These are phyloP conservation scores for Agarophyton chilense DNA, from an alignment of 23 red algal genomes.

Conservation along the genomic window DNA sequence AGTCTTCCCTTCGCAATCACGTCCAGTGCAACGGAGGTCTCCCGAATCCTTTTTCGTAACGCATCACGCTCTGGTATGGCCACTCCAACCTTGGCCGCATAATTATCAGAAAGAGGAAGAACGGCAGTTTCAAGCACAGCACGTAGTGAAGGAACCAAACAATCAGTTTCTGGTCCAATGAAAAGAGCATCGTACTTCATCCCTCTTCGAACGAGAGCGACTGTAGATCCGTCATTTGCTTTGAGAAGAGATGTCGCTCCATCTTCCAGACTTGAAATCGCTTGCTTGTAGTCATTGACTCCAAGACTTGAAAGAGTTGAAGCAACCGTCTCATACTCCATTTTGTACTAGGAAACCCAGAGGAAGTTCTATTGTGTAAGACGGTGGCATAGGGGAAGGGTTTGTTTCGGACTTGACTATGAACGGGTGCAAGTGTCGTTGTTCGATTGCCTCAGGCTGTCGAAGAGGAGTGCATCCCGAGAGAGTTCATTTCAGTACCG, in stretches of 20 bases:
- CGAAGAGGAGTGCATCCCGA: no score
- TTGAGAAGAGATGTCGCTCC: constrained; percentile 20
- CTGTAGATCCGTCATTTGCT: constrained; percentile 5
- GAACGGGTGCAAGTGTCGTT: neutral
- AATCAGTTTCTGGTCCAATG: constrained; percentile 25
- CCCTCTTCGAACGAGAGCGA: constrained; percentile 50
- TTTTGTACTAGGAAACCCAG: neutral
- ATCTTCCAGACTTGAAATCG: constrained; percentile 52
- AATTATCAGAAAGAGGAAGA: constrained; percentile 60
- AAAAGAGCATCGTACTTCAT: constrained; percentile 58
- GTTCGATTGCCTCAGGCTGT: no score
- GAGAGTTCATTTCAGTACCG: neutral
- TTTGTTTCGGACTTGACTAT: neutral
- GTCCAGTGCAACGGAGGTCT: constrained; percentile 62
- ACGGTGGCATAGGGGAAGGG: neutral
- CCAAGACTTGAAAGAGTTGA: constrained; percentile 22
- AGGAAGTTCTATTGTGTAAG: neutral
- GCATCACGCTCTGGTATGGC: constrained; percentile 44
- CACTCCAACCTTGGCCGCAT: constrained; percentile 65
- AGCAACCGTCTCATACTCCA: constrained; percentile 30
- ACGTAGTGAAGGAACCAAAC: constrained; percentile 42
- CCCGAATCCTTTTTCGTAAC: constrained; percentile 56
- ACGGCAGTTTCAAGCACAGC: constrained; percentile 46
- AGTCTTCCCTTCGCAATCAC: constrained; percentile 54
- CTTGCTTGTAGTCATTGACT: constrained; percentile 12